phyloP scores from a whole-genome alignment of 2,329 filamentous ascomycete species.

The Diaporthe sp. region DNA sequence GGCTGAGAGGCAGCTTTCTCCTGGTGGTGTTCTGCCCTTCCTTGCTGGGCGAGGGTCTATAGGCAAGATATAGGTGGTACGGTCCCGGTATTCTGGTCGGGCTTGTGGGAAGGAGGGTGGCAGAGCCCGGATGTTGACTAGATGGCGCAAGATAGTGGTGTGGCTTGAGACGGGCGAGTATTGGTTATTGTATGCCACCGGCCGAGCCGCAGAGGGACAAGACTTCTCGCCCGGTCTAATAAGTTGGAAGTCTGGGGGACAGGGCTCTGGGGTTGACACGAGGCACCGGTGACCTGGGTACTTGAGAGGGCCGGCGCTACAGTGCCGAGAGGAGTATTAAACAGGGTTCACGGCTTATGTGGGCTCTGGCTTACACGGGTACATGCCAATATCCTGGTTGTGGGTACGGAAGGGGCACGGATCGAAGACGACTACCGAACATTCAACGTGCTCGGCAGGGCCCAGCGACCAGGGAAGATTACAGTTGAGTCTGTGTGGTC shows the following conservation, averaged over 20 bases:
- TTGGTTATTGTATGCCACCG: constrained; percentile 40
- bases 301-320: constrained; percentile 38
- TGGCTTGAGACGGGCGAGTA: constrained; percentile 38
- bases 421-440: constrained; percentile 35
- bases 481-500: constrained; percentile 34
- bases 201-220: constrained; percentile 40
- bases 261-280: constrained; percentile 33
- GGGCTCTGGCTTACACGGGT: constrained; percentile 36
- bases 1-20: constrained; percentile 6
- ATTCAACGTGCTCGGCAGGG: constrained; percentile 33
- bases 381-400: constrained; percentile 32
- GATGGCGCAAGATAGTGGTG: constrained; percentile 30
- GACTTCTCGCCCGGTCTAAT: constrained; percentile 35
- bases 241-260: constrained; percentile 27
- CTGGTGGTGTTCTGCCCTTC: neutral
- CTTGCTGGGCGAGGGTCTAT: constrained; percentile 9
- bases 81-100: constrained; percentile 21
- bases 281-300: constrained; percentile 30
- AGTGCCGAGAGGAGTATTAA: constrained; percentile 35
- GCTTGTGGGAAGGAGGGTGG: constrained; percentile 21
- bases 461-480: constrained; percentile 29
- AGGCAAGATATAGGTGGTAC: constrained; percentile 26
- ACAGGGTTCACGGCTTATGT: constrained; percentile 40
- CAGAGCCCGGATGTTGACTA: constrained; percentile 31
- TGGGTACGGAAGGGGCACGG: constrained; percentile 38